Percentiles rank a stretch among this genome's conserved stretches.
phyloP scores from a whole-genome alignment of 1,139 yeast genomes.

The Yamadazyma pseudoaaseri region DNA sequence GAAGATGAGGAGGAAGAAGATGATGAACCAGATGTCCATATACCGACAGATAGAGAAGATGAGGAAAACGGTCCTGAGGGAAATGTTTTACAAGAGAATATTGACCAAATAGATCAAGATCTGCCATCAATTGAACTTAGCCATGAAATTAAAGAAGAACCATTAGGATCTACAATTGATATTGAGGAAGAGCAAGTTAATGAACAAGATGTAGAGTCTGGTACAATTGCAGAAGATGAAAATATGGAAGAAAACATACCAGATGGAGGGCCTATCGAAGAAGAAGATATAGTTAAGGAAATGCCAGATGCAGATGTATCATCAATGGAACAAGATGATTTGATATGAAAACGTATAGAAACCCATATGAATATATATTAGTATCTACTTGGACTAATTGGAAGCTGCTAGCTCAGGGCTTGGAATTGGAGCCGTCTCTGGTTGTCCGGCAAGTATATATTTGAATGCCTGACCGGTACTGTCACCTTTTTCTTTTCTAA shows the following conservation, averaged over 20 bases:
- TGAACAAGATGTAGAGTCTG: slow-evolving; percentile 10
- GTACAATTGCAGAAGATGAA: slow-evolving; percentile 1
- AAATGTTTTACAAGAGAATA: slow-evolving; percentile 2
- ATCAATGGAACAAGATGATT: no score
- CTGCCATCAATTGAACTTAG: slow-evolving; percentile 10
- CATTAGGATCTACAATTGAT: no score
- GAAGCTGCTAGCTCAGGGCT: slow-evolving; percentile 13
- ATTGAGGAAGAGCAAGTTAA: slow-evolving; percentile 3
- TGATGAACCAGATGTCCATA: slow-evolving; percentile 10
- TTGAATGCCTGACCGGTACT: slow-evolving; percentile 51
- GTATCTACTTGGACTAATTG: no score
- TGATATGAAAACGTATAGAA: no score
- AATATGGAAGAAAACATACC: slow-evolving; percentile 5
- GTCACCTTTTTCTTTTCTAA: slow-evolving; percentile 54
- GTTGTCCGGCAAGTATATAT: slow-evolving; percentile 53
- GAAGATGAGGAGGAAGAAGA: slow-evolving; percentile 13
- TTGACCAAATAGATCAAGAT: slow-evolving; percentile 3
- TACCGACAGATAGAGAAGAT: slow-evolving; percentile 6
- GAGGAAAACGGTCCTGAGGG: slow-evolving; percentile 5
- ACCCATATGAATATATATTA: no score
- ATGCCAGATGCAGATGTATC: slow-evolving; percentile 8
- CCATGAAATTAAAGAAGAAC: slow-evolving; percentile 8
- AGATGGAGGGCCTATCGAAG: slow-evolving; percentile 13
- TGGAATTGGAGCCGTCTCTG: slow-evolving; percentile 16
- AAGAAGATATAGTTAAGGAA: slow-evolving; percentile 4